Base-by-base conservation (phyloP, 2,329 filamentous ascomycete genomes). In the Neonectria punicea region DNA sequence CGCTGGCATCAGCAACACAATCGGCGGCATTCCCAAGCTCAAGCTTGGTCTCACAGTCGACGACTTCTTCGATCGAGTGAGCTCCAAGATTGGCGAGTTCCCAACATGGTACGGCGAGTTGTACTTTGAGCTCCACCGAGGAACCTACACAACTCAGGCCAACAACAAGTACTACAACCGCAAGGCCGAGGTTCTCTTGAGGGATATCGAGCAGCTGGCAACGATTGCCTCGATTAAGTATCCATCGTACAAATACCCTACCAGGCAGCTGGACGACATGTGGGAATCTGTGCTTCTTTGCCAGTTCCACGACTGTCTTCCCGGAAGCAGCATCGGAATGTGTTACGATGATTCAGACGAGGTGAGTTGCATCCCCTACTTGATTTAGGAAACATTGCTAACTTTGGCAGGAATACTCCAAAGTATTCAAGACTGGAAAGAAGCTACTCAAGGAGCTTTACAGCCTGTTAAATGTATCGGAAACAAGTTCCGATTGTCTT, bases 41-140 rank as follows among this genome's bases (percentile, higher is more conserved):
- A 93, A 96, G 76, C 90, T 98, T 85, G 95, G 94, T 43, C 87
- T 90, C 58, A 94, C 92, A 1, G 96, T 98, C 16, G 95, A 99
- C 66, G 93, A 97, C 73, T 98, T 98, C 84, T 98, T 98, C 76
- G 92, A 92, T 71, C 87, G 87, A 56, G 84, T 99, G 4, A 91
- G 97, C 78, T 88, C 91, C 80, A 97, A 94, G 81, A 89, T 89
- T 30, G 79, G 89, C 3, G 86, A 93, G 18, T 91, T 98, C 58
- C 92, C 94, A 25, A 98, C 96, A 1, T 99, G 96, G 96, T 97
- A 97, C 77, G 96, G 96, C 46, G 96, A 99, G 81, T 86, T 99
- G 9, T 99, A 99, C 82, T 97, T 99, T 78, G 96, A 99, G 80
- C 87, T 99, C 53, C 96, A 99, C 78, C 92, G 96, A 65, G 96